Base-by-base conservation (phyloP, 768 basidiomycete genomes). In the Clitopilus passeckerianus region DNA sequence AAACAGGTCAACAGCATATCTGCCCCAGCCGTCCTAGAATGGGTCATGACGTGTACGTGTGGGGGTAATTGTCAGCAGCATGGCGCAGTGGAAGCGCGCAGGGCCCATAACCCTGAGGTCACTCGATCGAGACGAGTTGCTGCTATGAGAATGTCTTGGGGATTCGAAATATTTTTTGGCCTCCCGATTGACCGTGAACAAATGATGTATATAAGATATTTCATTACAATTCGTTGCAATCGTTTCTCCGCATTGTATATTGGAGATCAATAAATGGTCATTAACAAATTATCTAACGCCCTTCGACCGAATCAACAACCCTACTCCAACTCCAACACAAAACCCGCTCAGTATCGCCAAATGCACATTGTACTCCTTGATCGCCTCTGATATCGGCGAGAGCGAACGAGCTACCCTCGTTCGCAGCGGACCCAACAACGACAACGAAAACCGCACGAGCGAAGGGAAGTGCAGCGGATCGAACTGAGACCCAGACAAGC, bases 381-480 rank as follows among this genome's bases (percentile, higher is more conserved):
- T 60, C 55, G 56, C 64, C 54, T 63, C 68, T 37, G 46, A 58
- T 24, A 67, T 59, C 1, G 62, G 61, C 14, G 64, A 56, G 20
- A 75, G 43, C 18, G 71, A 66, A 53, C 66, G 67, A 16, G 61
- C 59, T 6, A 77, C 35, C 34, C 70, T 65, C 8, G 57, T 61
- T 6, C 65, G 69, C 24, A 80, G 63, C 2, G 86, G 86, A 0
- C 74, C 77, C 8, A 89, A 62, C 23, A 89, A 75, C 8, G 87
- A 89, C 24, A 87, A 59, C 1, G 87, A 84, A 64, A 87, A 80
- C 53, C 82, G 66, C 6, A 90, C 14, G 30, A 90, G 70, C 5
- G 86, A 87, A 0, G 87, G 86, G 34, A 89, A 67, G 67, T 89
- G 86, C 15, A 90, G 70, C 1, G 88, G 89, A 62, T 90, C 88